Evolutionary conservation across 2,329 filamentous ascomycete species (phyloP).

Genomic region (Penicillium sp.): DNA sequence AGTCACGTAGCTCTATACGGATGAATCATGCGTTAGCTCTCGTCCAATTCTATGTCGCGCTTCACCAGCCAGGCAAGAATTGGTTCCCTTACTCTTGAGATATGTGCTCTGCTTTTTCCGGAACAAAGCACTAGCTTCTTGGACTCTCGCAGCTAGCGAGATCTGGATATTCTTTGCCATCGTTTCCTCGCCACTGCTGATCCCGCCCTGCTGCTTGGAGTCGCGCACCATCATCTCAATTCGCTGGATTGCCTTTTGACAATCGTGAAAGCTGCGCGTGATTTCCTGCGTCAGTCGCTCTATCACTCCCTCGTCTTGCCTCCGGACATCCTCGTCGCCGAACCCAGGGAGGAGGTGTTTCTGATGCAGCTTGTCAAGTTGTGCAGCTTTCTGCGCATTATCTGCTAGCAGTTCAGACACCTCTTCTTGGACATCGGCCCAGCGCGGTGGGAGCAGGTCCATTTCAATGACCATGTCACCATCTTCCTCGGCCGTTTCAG

Average conservation of each 20-base stretch:
- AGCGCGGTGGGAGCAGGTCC: slow-evolving; percentile 89
- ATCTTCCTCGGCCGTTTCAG: slow-evolving; percentile 67
- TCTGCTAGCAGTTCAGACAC: slow-evolving; percentile 75
- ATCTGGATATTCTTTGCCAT: slow-evolving; percentile 97
- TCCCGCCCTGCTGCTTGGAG: slow-evolving; percentile 61
- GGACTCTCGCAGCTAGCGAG: slow-evolving; percentile 77
- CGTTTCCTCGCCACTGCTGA: slow-evolving; percentile 78
- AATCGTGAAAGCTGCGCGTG: slow-evolving; percentile 81
- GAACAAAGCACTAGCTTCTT: slow-evolving; percentile 86
- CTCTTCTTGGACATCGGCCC: slow-evolving; percentile 93
- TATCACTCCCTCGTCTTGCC: slow-evolving; percentile 80
- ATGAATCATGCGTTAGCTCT: slow-evolving; percentile 10
- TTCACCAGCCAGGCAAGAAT: not conserved
- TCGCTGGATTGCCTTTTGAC: slow-evolving; percentile 79
- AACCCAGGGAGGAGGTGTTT: slow-evolving; percentile 96
- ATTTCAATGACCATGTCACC: slow-evolving; percentile 97
- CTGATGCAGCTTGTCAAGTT: slow-evolving; percentile 86
- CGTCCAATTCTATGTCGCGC: not conserved
- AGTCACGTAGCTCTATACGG: slow-evolving; percentile 64
- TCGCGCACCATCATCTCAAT: slow-evolving; percentile 85
- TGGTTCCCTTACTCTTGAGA: slow-evolving; percentile 65
- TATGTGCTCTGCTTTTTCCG: slow-evolving; percentile 97
- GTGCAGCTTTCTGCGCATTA: slow-evolving; percentile 75
- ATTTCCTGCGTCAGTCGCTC: slow-evolving; percentile 86
- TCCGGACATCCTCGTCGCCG: slow-evolving; percentile 87